phyloP scores from a whole-genome alignment of 495 filamentous ascomycete genomes.

The Podospora comata region DNA sequence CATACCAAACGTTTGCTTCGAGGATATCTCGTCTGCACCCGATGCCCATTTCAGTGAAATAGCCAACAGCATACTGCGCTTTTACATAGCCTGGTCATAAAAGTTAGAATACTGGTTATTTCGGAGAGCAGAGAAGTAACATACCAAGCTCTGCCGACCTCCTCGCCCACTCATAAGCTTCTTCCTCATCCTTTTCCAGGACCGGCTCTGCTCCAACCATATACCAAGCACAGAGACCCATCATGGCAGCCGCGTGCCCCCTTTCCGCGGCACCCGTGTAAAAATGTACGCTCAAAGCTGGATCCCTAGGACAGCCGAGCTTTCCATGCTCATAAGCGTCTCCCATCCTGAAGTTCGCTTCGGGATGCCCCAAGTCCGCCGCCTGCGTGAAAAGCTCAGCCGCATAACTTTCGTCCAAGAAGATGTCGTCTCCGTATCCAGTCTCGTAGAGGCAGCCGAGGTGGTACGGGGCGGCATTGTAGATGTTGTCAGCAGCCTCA shows the following conservation, averaged over 20 bases:
- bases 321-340: conserved; percentile 95
- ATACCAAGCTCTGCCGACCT: conserved; percentile 80
- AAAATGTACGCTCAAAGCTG: conserved; percentile 92
- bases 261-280: conserved; percentile 88
- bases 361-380: conserved; percentile 82
- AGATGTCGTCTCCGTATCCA: conserved; percentile 89
- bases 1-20: conserved; percentile 98
- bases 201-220: conserved; percentile 92
- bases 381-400: conserved; percentile 93
- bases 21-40: conserved; percentile 89
- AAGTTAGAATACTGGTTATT: conserved; percentile 16
- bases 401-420: conserved; percentile 83
- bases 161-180: conserved; percentile 94
- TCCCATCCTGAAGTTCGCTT: conserved; percentile 84
- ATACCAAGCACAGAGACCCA: conserved; percentile 98
- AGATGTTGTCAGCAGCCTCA: conserved; percentile 83
- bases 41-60: conserved; percentile 98
- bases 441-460: conserved; percentile 82
- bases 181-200: conserved; percentile 88
- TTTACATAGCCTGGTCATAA: conserved; percentile 69
- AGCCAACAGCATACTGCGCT: conserved; percentile 91
- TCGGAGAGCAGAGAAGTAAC: conserved; percentile 30
- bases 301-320: conserved; percentile 81
- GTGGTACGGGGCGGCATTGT: conserved; percentile 90
- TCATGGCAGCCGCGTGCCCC: conserved; percentile 88